These are phyloP conservation scores for Ustilago hordei DNA, from an alignment of 1,284 basidiomycete species.

Conservation along the genomic window DNA sequence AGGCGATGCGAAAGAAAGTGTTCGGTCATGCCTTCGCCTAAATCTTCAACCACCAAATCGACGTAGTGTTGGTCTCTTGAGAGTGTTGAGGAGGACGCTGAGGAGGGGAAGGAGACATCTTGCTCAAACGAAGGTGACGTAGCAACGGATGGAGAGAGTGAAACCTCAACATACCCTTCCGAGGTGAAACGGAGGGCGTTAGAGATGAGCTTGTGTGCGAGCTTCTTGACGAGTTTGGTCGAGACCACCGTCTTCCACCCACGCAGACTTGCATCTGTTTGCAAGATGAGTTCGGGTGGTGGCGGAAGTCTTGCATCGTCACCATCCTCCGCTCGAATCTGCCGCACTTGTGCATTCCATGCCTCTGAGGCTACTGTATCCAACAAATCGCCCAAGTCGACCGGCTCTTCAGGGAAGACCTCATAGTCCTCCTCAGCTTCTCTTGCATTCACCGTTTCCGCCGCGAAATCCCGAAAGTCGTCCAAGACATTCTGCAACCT, in stretches of 20 bases:
- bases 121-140: constrained; percentile 11
- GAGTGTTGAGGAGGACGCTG: background rate
- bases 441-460: constrained; percentile 41
- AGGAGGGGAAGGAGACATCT: constrained; percentile 12
- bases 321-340: constrained; percentile 51
- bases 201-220: constrained; percentile 53
- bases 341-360: constrained; percentile 45
- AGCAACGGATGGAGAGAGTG: constrained; percentile 34
- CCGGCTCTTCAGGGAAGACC: constrained; percentile 31
- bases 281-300: constrained; percentile 54
- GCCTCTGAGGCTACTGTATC: constrained; percentile 43
- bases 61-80: constrained; percentile 21
- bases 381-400: constrained; percentile 46
- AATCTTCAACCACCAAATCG: constrained; percentile 51
- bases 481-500: constrained; percentile 42
- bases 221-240: constrained; percentile 27
- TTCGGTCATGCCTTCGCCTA: constrained; percentile 57
- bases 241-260: constrained; percentile 50
- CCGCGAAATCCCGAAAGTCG: constrained; percentile 47
- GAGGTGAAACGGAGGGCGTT: constrained; percentile 55
- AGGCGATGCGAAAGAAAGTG: constrained; percentile 50
- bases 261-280: constrained; percentile 48
- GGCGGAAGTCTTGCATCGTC: constrained; percentile 53
- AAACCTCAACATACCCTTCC: constrained; percentile 53
- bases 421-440: constrained; percentile 35